Conservation (phyloP, 371 early-diverging fungal genomes). For the Dinochytrium kinnereticum region DNA sequence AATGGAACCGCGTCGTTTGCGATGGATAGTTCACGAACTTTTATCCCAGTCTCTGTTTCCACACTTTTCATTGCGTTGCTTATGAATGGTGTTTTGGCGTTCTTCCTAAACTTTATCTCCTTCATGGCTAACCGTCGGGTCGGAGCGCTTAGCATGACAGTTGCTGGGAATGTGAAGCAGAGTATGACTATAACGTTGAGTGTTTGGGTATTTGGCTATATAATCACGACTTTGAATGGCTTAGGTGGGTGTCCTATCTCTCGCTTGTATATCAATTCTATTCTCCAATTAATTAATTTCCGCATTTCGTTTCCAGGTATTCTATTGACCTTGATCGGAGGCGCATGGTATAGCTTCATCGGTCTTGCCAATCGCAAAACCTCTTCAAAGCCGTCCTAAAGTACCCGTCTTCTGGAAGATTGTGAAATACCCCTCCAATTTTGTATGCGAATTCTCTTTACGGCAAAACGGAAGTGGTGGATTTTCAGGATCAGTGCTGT, state of each 20-base stretch:
- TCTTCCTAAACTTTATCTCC: conserved; percentile 78
- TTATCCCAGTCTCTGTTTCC: conserved; percentile 40
- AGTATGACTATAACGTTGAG: conserved; percentile 79
- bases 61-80: conserved; percentile 58
- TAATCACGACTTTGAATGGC: conserved; percentile 53
- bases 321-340: conserved; percentile 76
- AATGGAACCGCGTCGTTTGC: too few relatives aligned
- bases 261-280: neutral
- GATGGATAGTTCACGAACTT: too few relatives aligned
- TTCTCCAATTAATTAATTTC: neutral
- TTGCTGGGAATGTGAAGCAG: conserved; percentile 89
- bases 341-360: conserved; percentile 65
- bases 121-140: conserved; percentile 87
- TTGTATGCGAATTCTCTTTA: too few relatives aligned
- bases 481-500: too few relatives aligned
- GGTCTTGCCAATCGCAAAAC: too few relatives aligned
- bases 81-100: conserved; percentile 82
- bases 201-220: conserved; percentile 73
- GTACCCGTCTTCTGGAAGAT: too few relatives aligned
- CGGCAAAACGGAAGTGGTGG: too few relatives aligned
- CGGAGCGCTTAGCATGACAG: conserved; percentile 85
- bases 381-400: too few relatives aligned
- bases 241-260: conserved; percentile 51
- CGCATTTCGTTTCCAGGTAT: conserved; percentile 47
- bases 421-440: too few relatives aligned